phyloP scores from a whole-genome alignment of 164 flowering plant genomes.

The Chloranthus sessilifolius region DNA sequence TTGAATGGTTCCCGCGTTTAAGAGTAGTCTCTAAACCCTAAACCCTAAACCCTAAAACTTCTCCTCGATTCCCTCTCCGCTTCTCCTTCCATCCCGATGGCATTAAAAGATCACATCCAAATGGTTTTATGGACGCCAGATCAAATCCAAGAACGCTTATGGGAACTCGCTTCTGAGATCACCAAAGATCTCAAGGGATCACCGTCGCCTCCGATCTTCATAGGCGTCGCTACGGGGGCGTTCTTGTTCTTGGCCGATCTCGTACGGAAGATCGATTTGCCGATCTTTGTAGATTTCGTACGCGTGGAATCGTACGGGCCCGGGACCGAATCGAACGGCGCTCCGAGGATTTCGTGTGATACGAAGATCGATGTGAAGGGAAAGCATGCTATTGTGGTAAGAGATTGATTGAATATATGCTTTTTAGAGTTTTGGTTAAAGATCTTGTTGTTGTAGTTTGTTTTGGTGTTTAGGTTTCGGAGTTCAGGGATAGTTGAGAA shows the following conservation, averaged over 20 bases:
- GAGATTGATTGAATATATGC: too few species aligned
- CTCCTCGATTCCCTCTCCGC: background rate
- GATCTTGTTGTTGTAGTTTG: background rate
- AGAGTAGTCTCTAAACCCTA: too few species aligned
- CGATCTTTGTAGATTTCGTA: slow-evolving; percentile 59
- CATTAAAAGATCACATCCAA: slow-evolving; percentile 55
- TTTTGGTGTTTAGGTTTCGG: background rate
- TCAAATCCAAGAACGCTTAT: slow-evolving; percentile 44
- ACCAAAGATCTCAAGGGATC: slow-evolving; percentile 29
- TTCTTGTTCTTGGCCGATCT: slow-evolving; percentile 81
- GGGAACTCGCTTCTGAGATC: slow-evolving; percentile 57
- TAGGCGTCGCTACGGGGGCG: slow-evolving; percentile 92
- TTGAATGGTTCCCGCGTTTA: too few species aligned
- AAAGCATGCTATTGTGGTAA: slow-evolving; percentile 77
- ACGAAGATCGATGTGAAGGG: slow-evolving; percentile 63
- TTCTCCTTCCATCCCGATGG: too few species aligned
- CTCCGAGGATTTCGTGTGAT: slow-evolving; percentile 52
- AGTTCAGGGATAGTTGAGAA: too few species aligned
- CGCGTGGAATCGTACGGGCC: slow-evolving; percentile 77
- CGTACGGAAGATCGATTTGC: slow-evolving; percentile 42
- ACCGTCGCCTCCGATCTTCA: slow-evolving; percentile 38
- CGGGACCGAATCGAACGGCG: slow-evolving; percentile 60
- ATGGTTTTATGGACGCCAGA: slow-evolving; percentile 46
- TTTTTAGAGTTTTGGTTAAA: slow-evolving; percentile 1
- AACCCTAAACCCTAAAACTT: too few species aligned